phyloP scores from a whole-genome alignment of 768 basidiomycete species.

The Lepiota subincarnata region DNA sequence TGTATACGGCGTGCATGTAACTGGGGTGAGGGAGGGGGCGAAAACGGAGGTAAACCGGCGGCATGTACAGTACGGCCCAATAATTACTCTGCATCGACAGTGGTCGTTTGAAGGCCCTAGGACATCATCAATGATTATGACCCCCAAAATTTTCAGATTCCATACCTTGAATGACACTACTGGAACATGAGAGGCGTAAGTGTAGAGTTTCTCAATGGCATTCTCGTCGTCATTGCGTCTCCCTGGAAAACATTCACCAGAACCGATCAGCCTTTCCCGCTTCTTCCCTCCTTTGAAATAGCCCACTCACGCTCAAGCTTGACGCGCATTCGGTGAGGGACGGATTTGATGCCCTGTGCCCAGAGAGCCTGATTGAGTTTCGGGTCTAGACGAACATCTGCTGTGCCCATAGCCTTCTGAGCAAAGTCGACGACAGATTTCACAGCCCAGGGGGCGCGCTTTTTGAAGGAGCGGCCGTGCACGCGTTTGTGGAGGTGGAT shows the following conservation, averaged over 20 bases:
- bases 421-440: constrained; percentile 94
- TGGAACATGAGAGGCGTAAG: constrained; percentile 79
- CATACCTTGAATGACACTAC: constrained; percentile 80
- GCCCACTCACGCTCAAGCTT: constrained; percentile 77
- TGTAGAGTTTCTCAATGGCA: constrained; percentile 97
- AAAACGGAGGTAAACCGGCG: neutral
- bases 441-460: constrained; percentile 94
- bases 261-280: neutral
- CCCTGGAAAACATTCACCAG: constrained; percentile 44
- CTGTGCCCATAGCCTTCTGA: constrained; percentile 91
- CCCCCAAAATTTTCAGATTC: neutral
- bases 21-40: neutral
- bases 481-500: constrained; percentile 96
- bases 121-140: constrained; percentile 12
- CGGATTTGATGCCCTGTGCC: constrained; percentile 90
- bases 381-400: constrained; percentile 91
- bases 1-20: constrained; percentile 1
- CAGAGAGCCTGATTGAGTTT: constrained; percentile 96
- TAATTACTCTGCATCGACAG: constrained; percentile 73
- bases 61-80: neutral
- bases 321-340: constrained; percentile 88
- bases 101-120: constrained; percentile 81
- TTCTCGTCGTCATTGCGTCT: constrained; percentile 99
- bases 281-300: neutral
- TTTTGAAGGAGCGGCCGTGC: constrained; percentile 93